These are phyloP conservation scores for Bonnemaisonia californica DNA, from an alignment of 31 red algal species.

Conservation along the genomic window DNA sequence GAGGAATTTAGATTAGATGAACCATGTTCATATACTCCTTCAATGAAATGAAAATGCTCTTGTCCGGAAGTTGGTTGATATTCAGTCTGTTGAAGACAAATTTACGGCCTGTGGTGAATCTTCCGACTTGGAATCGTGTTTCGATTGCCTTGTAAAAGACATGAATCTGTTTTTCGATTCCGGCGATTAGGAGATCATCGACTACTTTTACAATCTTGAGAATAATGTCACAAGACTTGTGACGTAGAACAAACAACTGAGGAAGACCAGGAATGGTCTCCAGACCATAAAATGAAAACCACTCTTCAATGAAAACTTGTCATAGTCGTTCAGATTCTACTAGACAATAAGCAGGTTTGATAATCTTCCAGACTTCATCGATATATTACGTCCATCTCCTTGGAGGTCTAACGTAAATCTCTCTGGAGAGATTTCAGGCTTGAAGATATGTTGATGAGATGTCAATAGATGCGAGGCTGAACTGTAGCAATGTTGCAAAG, in stretches of 20 bases:
- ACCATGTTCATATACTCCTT: slow-evolving; percentile 5
- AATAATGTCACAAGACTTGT: neutral
- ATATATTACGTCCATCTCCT: neutral
- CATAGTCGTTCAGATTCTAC: slow-evolving; percentile 2
- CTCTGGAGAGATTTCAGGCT: neutral
- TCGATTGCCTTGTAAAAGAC: neutral
- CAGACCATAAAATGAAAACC: neutral
- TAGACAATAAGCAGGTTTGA: neutral
- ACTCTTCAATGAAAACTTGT: slow-evolving; percentile 1
- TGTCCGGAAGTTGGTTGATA: neutral
- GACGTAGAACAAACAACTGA: neutral
- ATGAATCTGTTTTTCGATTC: too few species aligned
- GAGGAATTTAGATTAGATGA: neutral
- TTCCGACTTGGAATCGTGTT: neutral
- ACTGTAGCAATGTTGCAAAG: neutral
- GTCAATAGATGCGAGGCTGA: slow-evolving; percentile 5
- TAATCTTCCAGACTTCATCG: slow-evolving; percentile 13
- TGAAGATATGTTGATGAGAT: slow-evolving; percentile 1
- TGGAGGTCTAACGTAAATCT: slow-evolving; percentile 4
- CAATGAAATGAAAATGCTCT: neutral
- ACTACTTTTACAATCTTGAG: neutral
- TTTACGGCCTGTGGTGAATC: neutral
- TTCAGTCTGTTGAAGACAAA: neutral
- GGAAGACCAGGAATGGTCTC: neutral
- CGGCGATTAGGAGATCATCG: neutral